phyloP scores from a whole-genome alignment of 2,329 filamentous ascomycete species.

The Tolypocladium tundrense region DNA sequence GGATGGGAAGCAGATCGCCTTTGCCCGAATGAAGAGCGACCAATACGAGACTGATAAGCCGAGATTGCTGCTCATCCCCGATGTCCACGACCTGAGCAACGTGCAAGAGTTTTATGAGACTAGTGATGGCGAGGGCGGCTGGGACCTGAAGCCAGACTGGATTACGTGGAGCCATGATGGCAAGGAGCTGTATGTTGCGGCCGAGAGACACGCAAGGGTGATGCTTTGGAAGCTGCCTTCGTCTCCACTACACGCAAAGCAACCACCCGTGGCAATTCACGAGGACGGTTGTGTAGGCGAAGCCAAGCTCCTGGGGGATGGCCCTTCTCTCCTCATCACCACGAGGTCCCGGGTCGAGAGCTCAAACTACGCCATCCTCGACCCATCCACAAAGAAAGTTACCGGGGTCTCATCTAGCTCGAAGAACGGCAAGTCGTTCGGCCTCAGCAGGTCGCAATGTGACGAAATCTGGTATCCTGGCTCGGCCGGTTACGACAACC shows the following conservation, averaged over 20 bases:
- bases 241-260: constrained; percentile 35
- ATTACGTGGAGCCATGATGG: constrained; percentile 50
- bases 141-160: constrained; percentile 48
- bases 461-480: constrained; percentile 62
- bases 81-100: constrained; percentile 46
- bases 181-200: constrained; percentile 58
- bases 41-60: constrained; percentile 72
- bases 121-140: constrained; percentile 50
- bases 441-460: constrained; percentile 52
- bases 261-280: constrained; percentile 39
- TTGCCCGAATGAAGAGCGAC: constrained; percentile 65
- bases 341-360: constrained; percentile 63
- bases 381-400: constrained; percentile 27
- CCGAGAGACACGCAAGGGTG: constrained; percentile 56
- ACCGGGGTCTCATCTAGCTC: constrained; percentile 52
- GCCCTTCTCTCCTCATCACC: constrained; percentile 48
- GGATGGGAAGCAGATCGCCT: constrained; percentile 60
- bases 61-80: constrained; percentile 52
- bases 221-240: constrained; percentile 54
- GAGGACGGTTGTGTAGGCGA: constrained; percentile 43
- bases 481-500: constrained; percentile 53
- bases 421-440: constrained; percentile 55
- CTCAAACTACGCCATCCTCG: constrained; percentile 55
- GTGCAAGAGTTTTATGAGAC: constrained; percentile 54
- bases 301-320: constrained; percentile 39